Conservation (phyloP, 331 rosid genomes). For the Rhamnella rubrinervis region DNA sequence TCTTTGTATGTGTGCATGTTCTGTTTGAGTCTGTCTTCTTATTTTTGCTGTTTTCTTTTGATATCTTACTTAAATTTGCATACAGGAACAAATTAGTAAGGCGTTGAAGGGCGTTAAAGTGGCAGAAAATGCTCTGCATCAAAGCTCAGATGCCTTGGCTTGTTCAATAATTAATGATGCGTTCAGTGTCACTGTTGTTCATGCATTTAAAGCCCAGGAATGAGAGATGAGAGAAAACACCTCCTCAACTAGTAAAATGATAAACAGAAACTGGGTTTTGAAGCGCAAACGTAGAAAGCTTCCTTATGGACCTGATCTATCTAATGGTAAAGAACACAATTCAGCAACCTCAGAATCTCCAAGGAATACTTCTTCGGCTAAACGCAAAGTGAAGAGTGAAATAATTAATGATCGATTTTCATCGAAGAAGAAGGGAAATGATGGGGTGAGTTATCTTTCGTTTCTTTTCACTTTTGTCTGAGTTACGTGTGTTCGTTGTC, state of each 20-base stretch:
- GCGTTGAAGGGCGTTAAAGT: slow-evolving; percentile 3
- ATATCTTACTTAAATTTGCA: slow-evolving; percentile 8
- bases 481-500: too few relatives aligned
- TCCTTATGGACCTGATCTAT: slow-evolving; percentile 49
- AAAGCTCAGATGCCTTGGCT: slow-evolving; percentile 21
- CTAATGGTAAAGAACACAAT: slow-evolving; percentile 67
- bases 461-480: slow-evolving; percentile 1
- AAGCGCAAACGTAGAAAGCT: slow-evolving; percentile 96
- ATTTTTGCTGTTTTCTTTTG: slow-evolving; percentile 16
- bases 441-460: slow-evolving; percentile 74
- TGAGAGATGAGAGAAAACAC: slow-evolving; percentile 74
- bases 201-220: slow-evolving; percentile 28
- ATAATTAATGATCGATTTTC: slow-evolving; percentile 44
- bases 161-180: slow-evolving; percentile 17
- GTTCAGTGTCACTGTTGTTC: slow-evolving; percentile 32
- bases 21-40: slow-evolving; percentile 4
- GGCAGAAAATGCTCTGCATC: slow-evolving; percentile 11
- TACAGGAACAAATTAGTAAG: slow-evolving; percentile 18
- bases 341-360: slow-evolving; percentile 60
- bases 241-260: slow-evolving; percentile 66
- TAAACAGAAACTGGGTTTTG: slow-evolving; percentile 88
- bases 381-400: slow-evolving; percentile 54
- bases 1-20: background rate
- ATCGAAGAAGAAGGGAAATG: slow-evolving; percentile 94
- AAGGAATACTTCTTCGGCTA: slow-evolving; percentile 50